Conservation (phyloP, 768 basidiomycete species). For the Lentinula guzmanii region DNA sequence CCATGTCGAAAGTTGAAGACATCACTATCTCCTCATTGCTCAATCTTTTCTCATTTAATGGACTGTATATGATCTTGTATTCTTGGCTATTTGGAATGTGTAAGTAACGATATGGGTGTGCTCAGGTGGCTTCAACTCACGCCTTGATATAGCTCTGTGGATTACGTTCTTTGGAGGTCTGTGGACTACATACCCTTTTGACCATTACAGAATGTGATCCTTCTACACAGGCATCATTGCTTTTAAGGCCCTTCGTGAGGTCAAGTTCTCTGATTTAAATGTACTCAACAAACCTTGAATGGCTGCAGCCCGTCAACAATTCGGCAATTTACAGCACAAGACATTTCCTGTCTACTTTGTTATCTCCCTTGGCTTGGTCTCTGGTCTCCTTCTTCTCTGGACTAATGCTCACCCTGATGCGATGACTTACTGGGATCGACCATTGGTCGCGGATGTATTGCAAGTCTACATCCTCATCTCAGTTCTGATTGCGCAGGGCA, state of each 20-base stretch:
- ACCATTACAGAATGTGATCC: not conserved
- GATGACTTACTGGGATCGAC: slow-evolving; percentile 36
- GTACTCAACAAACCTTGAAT: not conserved
- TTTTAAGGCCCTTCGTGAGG: slow-evolving; percentile 51
- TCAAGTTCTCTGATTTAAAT: not conserved
- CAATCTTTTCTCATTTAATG: slow-evolving; percentile 28
- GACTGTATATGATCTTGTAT: slow-evolving; percentile 51
- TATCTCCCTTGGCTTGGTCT: slow-evolving; percentile 48
- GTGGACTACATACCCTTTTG: not conserved
- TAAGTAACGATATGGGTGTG: slow-evolving; percentile 25
- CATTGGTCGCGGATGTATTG: slow-evolving; percentile 52
- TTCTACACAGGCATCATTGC: slow-evolving; percentile 48
- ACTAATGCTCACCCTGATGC: slow-evolving; percentile 52
- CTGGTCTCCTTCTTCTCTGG: slow-evolving; percentile 54
- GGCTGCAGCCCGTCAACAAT: slow-evolving; percentile 58
- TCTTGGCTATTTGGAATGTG: slow-evolving; percentile 68
- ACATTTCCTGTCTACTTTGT: slow-evolving; percentile 74
- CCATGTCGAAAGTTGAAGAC: slow-evolving; percentile 28
- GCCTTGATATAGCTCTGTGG: slow-evolving; percentile 34
- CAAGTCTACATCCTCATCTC: slow-evolving; percentile 54
- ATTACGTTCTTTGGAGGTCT: slow-evolving; percentile 62
- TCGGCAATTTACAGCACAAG: slow-evolving; percentile 67
- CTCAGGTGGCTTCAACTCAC: not conserved
- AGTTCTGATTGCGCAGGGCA: slow-evolving; percentile 41
- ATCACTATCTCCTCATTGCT: slow-evolving; percentile 28